Evolutionary conservation across 352 stramenopile genomes (phyloP).

Genomic region (Phytophthora idaei): DNA sequence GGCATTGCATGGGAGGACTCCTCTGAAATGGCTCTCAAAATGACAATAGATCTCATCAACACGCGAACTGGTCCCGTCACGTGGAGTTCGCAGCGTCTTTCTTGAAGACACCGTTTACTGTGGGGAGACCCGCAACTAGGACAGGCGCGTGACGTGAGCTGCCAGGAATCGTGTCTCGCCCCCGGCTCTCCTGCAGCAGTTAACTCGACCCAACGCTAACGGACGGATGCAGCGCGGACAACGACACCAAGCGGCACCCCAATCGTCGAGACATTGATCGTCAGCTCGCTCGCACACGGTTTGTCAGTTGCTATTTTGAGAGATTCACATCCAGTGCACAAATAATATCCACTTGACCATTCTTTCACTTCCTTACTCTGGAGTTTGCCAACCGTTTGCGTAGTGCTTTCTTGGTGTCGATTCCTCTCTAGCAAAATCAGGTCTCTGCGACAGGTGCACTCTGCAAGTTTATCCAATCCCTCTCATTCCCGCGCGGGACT

Average conservation of each 20-base stretch:
- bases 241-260: conserved; percentile 2
- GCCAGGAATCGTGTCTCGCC: background rate
- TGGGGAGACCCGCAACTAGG: conserved; percentile 1
- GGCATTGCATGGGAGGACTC: conserved; percentile 37
- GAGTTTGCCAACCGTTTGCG: background rate
- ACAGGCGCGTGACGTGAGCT: conserved; percentile 8
- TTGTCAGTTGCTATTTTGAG: conserved; percentile 27
- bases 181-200: background rate
- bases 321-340: background rate
- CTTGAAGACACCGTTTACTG: conserved; percentile 11
- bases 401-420: conserved; percentile 7
- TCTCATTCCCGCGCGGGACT: background rate
- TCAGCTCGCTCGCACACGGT: conserved; percentile 1
- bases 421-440: conserved; percentile 33
- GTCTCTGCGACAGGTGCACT: conserved; percentile 31
- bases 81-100: conserved; percentile 11
- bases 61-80: conserved; percentile 3
- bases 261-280: conserved; percentile 14
- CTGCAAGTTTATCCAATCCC: conserved; percentile 1
- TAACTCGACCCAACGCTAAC: conserved; percentile 5
- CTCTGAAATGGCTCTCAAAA: background rate
- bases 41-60: conserved; percentile 1
- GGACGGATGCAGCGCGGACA: background rate
- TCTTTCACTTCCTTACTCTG: background rate
- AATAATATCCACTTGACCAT: conserved; percentile 17